phyloP scores from a whole-genome alignment of 768 basidiomycete genomes.

The Lactarius sp. region DNA sequence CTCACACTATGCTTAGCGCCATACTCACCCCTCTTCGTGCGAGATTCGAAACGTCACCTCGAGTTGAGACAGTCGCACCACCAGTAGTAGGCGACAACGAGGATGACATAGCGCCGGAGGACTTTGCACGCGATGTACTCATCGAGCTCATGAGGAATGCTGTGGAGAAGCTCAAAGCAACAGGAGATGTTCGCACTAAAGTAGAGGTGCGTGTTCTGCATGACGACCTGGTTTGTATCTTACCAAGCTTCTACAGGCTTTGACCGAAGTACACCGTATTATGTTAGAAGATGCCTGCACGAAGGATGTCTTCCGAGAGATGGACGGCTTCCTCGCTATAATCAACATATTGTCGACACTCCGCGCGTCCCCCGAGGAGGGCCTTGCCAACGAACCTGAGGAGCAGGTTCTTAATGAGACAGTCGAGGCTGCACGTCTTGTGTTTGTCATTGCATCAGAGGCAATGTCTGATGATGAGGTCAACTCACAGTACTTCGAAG shows the following conservation, averaged over 20 bases:
- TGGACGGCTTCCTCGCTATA: conserved; percentile 74
- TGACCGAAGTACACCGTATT: conserved; percentile 62
- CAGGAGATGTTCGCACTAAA: conserved; percentile 42
- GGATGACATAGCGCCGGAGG: conserved; percentile 50
- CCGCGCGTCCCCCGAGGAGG: conserved; percentile 33
- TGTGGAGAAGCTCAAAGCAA: conserved; percentile 63
- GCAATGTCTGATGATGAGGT: conserved; percentile 50
- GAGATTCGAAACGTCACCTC: conserved; percentile 29
- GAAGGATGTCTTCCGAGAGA: conserved; percentile 72
- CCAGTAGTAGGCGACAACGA: conserved; percentile 28
- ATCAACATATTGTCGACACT: conserved; percentile 68
- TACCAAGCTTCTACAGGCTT: conserved; percentile 39
- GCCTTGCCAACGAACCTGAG: conserved; percentile 36
- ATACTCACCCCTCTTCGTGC: conserved; percentile 35
- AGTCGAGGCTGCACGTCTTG: conserved; percentile 52
- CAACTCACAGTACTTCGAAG: conserved; percentile 65
- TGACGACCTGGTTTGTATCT: neutral
- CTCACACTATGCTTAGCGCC: conserved; percentile 32
- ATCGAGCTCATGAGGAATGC: conserved; percentile 65
- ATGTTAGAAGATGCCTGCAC: conserved; percentile 61
- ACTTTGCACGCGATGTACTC: conserved; percentile 69
- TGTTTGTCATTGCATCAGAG: conserved; percentile 61
- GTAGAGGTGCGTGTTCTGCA: conserved; percentile 45
- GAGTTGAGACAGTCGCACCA: conserved; percentile 6
- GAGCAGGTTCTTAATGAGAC: conserved; percentile 37